Percentiles rank a stretch among this genome's conserved stretches.
phyloP scores from a whole-genome alignment of 2,329 filamentous ascomycete species.

The Diaporthe sp. region DNA sequence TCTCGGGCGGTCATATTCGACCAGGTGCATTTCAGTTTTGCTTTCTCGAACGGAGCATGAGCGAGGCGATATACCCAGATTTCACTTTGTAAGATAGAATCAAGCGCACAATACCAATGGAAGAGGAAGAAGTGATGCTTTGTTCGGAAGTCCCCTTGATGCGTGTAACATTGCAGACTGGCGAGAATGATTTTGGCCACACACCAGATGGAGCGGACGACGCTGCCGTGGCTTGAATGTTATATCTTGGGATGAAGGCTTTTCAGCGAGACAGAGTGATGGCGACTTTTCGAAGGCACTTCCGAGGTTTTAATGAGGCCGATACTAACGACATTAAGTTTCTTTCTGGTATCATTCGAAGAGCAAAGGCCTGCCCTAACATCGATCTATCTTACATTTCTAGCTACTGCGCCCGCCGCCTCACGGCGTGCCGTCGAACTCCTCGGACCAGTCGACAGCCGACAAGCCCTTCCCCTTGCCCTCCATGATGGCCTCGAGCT shows the following conservation, averaged over 20 bases:
- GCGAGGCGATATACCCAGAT: slow-evolving; percentile 29
- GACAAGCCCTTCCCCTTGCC: slow-evolving; percentile 55
- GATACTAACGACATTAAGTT: not conserved
- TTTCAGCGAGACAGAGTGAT: too few relatives aligned
- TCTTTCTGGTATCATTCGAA: not conserved
- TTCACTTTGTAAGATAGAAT: slow-evolving; percentile 24
- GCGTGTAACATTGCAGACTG: too few relatives aligned
- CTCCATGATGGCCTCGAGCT: slow-evolving; percentile 67
- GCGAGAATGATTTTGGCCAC: not conserved
- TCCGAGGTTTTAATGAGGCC: too few relatives aligned
- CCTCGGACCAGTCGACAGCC: slow-evolving; percentile 60
- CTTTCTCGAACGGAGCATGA: slow-evolving; percentile 9
- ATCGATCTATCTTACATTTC: not conserved
- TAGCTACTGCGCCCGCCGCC: not conserved
- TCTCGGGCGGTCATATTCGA: not conserved
- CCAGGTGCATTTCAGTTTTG: slow-evolving; percentile 19
- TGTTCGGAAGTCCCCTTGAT: not conserved
- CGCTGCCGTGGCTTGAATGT: not conserved
- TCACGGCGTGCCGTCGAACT: not conserved
- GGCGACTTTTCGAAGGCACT: not conserved
- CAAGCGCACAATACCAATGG: not conserved
- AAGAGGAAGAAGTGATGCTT: not conserved
- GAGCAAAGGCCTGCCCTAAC: not conserved
- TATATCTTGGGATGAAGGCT: not conserved
- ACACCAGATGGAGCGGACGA: not conserved